These are phyloP conservation scores for Sanghuangporus weigelae DNA, from an alignment of 1,284 basidiomycete species.

Conservation along the genomic window DNA sequence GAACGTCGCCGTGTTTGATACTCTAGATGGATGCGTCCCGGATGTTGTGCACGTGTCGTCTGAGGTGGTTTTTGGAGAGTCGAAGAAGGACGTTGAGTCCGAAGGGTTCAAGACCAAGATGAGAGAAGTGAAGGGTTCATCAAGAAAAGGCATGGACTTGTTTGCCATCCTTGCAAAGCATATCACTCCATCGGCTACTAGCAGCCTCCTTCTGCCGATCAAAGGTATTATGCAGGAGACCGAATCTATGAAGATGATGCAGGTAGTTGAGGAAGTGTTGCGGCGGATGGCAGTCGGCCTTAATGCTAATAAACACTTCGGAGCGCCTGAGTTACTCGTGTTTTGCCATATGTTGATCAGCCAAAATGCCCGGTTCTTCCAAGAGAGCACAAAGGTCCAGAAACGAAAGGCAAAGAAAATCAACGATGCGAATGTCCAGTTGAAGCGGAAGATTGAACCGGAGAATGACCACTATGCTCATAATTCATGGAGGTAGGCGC, in stretches of 20 bases:
- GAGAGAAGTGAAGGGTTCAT: constrained; percentile 80
- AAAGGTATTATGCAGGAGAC: constrained; percentile 87
- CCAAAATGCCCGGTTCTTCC: constrained; percentile 83
- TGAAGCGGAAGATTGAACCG: constrained; percentile 58
- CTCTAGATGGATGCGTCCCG: constrained; percentile 74
- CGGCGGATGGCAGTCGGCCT: constrained; percentile 81
- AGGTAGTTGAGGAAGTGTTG: constrained; percentile 85
- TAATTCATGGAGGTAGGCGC: constrained; percentile 74
- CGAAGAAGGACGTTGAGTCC: constrained; percentile 83
- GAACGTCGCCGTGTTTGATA: constrained; percentile 45
- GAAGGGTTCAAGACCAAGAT: constrained; percentile 96
- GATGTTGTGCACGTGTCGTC: constrained; percentile 80
- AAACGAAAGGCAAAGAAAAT: constrained; percentile 31
- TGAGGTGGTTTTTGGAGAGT: constrained; percentile 94
- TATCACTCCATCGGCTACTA: constrained; percentile 73
- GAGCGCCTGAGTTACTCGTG: constrained; percentile 68
- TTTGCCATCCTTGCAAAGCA: constrained; percentile 77
- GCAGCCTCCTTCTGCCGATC: constrained; percentile 74
- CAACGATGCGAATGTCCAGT: constrained; percentile 71
- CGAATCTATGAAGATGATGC: constrained; percentile 77
- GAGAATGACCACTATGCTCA: constrained; percentile 72
- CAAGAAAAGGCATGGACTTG: constrained; percentile 78
- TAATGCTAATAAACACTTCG: constrained; percentile 76
- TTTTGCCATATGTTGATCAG: constrained; percentile 89
- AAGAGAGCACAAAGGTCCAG: constrained; percentile 37